Evolutionary conservation across 2,329 filamentous ascomycete species (phyloP).

Genomic region (Colletotrichum salicis): DNA sequence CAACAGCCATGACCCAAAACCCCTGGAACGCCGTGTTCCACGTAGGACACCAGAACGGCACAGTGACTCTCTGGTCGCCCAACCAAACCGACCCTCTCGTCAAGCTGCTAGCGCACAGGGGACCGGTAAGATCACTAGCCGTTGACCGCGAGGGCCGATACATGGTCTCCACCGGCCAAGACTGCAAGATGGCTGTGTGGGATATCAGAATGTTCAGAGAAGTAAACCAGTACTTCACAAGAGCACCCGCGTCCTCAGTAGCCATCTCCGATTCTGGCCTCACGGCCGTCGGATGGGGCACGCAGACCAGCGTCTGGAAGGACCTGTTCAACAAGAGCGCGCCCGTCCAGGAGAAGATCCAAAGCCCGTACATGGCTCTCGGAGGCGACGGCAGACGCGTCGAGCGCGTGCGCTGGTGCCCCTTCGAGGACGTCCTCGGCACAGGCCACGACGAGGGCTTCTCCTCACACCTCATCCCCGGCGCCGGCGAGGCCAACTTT

Average conservation of each 20-base stretch:
- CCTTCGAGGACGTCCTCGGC: constrained; percentile 92
- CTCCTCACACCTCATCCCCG: constrained; percentile 88
- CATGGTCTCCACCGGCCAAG: constrained; percentile 94
- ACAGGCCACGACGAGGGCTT: constrained; percentile 88
- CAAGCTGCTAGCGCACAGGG: constrained; percentile 88
- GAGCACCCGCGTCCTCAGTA: constrained; percentile 83
- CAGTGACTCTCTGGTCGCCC: constrained; percentile 94
- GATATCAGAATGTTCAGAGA: constrained; percentile 95
- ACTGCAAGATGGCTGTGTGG: constrained; percentile 93
- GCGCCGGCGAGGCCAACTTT: constrained; percentile 96
- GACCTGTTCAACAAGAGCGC: constrained; percentile 82
- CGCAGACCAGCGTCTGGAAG: constrained; percentile 89
- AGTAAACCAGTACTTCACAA: constrained; percentile 87
- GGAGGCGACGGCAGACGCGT: constrained; percentile 85
- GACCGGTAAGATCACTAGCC: constrained; percentile 86
- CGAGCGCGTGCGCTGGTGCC: constrained; percentile 89
- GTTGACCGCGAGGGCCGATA: constrained; percentile 92
- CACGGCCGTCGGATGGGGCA: constrained; percentile 91
- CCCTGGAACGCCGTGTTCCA: constrained; percentile 92
- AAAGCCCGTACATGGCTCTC: constrained; percentile 93
- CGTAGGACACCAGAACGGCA: constrained; percentile 93
- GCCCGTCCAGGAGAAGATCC: constrained; percentile 79
- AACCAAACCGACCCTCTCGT: constrained; percentile 88
- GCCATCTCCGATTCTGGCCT: constrained; percentile 90
- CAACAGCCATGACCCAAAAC: constrained; percentile 87